Conservation (phyloP, 1,139 yeast species). For the Nematodospora anomalae region DNA sequence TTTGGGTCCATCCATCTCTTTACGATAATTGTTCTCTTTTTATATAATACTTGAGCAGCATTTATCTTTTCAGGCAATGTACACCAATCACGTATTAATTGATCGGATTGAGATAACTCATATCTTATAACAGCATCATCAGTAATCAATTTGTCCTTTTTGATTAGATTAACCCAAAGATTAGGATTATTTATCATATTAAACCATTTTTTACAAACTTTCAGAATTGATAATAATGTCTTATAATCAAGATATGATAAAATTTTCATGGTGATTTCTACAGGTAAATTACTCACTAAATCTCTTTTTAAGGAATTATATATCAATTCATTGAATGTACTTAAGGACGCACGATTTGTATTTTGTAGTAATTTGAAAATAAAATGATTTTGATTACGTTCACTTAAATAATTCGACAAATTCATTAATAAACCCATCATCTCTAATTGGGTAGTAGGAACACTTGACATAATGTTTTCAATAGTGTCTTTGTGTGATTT, state of each 20-base stretch:
- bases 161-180: slow-evolving; percentile 59
- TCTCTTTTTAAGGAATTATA: slow-evolving; percentile 70
- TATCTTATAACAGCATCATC: slow-evolving; percentile 33
- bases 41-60: slow-evolving; percentile 57
- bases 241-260: slow-evolving; percentile 63
- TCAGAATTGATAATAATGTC: slow-evolving; percentile 61
- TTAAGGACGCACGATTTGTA: slow-evolving; percentile 66
- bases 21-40: slow-evolving; percentile 63
- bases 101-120: slow-evolving; percentile 30
- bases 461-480: slow-evolving; percentile 25
- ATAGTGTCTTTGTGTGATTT: slow-evolving; percentile 14
- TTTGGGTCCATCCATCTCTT: slow-evolving; percentile 82
- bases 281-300: slow-evolving; percentile 66
- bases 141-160: slow-evolving; percentile 53
- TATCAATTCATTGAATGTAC: slow-evolving; percentile 62
- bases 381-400: slow-evolving; percentile 42
- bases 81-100: slow-evolving; percentile 37
- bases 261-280: slow-evolving; percentile 73
- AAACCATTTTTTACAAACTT: slow-evolving; percentile 74
- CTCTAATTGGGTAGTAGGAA: slow-evolving; percentile 44
- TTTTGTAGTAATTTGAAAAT: slow-evolving; percentile 65
- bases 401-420: slow-evolving; percentile 37
- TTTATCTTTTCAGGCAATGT: slow-evolving; percentile 22
- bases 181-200: slow-evolving; percentile 56
- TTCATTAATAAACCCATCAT: slow-evolving; percentile 36